Percentiles rank a stretch among this genome's conserved stretches.
Evolutionary conservation across 257 asterid genomes (phyloP).

Genomic region (Linderniella brevidens): DNA sequence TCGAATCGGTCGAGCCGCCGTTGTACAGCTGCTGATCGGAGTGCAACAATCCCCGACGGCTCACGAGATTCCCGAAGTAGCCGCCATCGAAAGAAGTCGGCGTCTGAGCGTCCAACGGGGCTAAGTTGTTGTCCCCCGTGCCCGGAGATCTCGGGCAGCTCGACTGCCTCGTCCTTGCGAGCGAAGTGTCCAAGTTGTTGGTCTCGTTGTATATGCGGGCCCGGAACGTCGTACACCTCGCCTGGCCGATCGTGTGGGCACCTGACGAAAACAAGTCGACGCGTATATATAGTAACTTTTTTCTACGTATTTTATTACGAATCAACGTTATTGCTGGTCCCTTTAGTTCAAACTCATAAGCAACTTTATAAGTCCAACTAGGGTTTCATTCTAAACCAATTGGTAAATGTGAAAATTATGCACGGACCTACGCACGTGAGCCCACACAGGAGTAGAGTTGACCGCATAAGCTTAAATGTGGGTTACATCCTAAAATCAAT

Average conservation of each 20-base stretch:
- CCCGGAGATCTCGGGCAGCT: conserved; percentile 57
- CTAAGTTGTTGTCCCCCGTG: conserved; percentile 66
- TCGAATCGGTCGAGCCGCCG: conserved; percentile 47
- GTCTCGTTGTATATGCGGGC: conserved; percentile 67
- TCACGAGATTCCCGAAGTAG: conserved; percentile 47
- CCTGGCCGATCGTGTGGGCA: conserved; percentile 79
- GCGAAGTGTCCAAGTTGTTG: conserved; percentile 26
- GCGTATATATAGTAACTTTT: too few species aligned
- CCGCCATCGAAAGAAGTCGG: conserved; percentile 53
- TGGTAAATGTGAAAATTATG: too few species aligned
- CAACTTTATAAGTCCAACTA: too few species aligned
- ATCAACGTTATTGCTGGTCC: too few species aligned
- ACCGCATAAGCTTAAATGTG: too few species aligned
- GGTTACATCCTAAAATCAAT: too few species aligned
- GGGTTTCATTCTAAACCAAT: too few species aligned
- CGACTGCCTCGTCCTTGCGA: conserved; percentile 30
- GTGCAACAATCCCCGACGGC: conserved; percentile 58
- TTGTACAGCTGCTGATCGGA: conserved; percentile 75
- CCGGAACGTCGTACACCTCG: conserved; percentile 73
- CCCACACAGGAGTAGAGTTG: too few species aligned
- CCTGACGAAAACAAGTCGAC: conserved; percentile 17
- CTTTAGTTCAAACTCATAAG: too few species aligned
- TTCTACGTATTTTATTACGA: too few species aligned
- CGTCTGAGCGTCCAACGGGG: conserved; percentile 55
- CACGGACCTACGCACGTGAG: too few species aligned